Evolutionary conservation across 139 green algal genomes (phyloP), one percentile per base, ranked within the genome.

Genomic region (Closterium sp.): DNA sequence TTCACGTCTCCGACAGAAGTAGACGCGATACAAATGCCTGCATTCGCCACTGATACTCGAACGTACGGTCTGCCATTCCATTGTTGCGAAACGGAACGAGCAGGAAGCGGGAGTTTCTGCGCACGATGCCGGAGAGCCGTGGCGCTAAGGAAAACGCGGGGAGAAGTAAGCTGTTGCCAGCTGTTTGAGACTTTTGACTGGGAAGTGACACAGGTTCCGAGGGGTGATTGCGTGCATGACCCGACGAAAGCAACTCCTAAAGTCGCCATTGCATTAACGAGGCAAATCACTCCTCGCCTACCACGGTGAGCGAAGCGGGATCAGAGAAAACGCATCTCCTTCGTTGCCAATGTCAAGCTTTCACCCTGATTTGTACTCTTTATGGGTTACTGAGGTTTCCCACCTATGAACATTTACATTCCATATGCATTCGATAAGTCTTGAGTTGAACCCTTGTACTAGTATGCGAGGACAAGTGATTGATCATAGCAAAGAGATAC

Each of bases 1-100:
- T 91, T 83, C 87, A 86, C 81, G 87, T 91, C 87, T 19, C 33
- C 87, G 55, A 76, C 55, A 76, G 55, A 76, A 76, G 55, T 19
- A 76, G 55, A 76, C 12, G 55, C 55, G 55, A 76, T 76, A 76
- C 3, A 2, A 1, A 19, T 76, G 0, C 16, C 55, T 28, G 55
- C 55, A 28, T 28, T 76, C 55, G 55, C 12, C 55, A 19, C 55
- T 25, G 55, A 16, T 76, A 76, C 55, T 76, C 55, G 12, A 28
- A 16, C 55, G 55, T 76, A 76, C 55, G 55, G 55, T 19, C 1
- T 28, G 55, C 55, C 55, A 28, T 16, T 28, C 5, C 2, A 16
- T 76, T 4, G 55, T 28, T 12, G 55, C 55, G 55, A 76, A 28
- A n/a, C n/a, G n/a, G n/a, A n/a, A n/a, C n/a, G n/a, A 16, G 55